A percentile compares a stretch with the other conserved stretches of the same genome.
phyloP scores from a whole-genome alignment of 352 stramenopile species.

The Thalassiosira hispida region DNA sequence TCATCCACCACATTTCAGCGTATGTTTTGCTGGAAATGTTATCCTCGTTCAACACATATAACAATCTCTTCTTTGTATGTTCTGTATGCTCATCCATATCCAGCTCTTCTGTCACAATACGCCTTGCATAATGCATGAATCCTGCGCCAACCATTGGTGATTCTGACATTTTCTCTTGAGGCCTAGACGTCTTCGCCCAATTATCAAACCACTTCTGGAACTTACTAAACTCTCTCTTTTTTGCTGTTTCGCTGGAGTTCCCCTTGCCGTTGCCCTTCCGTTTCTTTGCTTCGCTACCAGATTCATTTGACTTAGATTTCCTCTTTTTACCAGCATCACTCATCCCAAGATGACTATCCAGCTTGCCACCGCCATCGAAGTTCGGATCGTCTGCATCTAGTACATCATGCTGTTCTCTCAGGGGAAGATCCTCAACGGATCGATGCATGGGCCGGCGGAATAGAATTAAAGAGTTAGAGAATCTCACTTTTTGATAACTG shows the following conservation, averaged over 20 bases:
- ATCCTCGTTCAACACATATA: neutral
- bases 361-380: neutral
- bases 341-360: neutral
- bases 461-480: too few species aligned
- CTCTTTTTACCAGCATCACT: neutral
- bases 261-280: neutral
- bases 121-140: conserved; percentile 5
- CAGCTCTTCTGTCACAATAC: neutral
- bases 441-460: too few species aligned
- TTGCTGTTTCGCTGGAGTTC: conserved; percentile 1
- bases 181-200: neutral
- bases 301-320: neutral
- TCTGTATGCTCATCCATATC: neutral
- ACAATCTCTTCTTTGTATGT: neutral
- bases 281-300: neutral
- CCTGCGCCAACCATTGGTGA: neutral
- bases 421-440: neutral
- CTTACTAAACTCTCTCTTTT: conserved; percentile 11
- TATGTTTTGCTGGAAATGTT: neutral
- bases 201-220: conserved; percentile 8
- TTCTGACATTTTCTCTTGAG: neutral
- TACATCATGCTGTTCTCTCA: neutral
- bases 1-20: conserved; percentile 7
- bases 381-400: neutral
- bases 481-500: too few species aligned